Conservation (phyloP, 2,329 filamentous ascomycete species). For the Ilyonectria robusta region DNA sequence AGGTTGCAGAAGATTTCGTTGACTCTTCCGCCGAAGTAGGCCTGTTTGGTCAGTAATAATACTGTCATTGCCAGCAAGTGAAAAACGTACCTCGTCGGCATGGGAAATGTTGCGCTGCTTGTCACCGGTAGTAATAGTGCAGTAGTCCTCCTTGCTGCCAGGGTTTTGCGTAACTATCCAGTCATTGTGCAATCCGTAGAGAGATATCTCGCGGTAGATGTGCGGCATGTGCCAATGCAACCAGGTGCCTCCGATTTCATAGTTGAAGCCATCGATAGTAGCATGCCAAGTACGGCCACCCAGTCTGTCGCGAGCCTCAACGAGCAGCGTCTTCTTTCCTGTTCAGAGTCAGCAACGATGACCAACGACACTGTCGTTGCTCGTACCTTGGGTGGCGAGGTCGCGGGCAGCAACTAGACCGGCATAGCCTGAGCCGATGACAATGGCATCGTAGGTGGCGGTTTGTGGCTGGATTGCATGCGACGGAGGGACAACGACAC, state of each 20-base stretch:
- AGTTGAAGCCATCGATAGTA: conserved; percentile 53
- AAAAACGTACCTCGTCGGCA: conserved; percentile 14
- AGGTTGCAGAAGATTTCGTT: conserved; percentile 24
- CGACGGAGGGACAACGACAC: conserved; percentile 16
- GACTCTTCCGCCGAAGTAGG: conserved; percentile 1
- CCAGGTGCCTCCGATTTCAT: conserved; percentile 62
- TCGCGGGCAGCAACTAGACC: conserved; percentile 51
- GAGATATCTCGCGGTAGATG: conserved; percentile 58
- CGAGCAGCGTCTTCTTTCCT: conserved; percentile 50
- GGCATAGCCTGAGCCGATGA: conserved; percentile 48
- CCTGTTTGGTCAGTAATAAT: neutral
- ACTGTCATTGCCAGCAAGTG: neutral
- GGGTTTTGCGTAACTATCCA: conserved; percentile 30
- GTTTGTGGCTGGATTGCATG: neutral
- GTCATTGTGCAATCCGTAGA: conserved; percentile 55
- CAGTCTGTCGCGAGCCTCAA: conserved; percentile 59
- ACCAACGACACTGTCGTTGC: neutral
- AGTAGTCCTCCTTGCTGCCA: conserved; percentile 19
- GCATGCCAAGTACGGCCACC: conserved; percentile 58
- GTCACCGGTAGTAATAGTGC: conserved; percentile 6
- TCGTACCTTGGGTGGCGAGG: conserved; percentile 41
- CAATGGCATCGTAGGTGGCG: conserved; percentile 31
- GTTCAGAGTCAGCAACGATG: neutral
- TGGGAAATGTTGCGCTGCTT: conserved; percentile 16
- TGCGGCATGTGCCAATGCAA: conserved; percentile 56